Evolutionary conservation across 768 basidiomycete species (phyloP), one percentile per base, ranked within the genome.

Genomic region (Amanita brunnescens): DNA sequence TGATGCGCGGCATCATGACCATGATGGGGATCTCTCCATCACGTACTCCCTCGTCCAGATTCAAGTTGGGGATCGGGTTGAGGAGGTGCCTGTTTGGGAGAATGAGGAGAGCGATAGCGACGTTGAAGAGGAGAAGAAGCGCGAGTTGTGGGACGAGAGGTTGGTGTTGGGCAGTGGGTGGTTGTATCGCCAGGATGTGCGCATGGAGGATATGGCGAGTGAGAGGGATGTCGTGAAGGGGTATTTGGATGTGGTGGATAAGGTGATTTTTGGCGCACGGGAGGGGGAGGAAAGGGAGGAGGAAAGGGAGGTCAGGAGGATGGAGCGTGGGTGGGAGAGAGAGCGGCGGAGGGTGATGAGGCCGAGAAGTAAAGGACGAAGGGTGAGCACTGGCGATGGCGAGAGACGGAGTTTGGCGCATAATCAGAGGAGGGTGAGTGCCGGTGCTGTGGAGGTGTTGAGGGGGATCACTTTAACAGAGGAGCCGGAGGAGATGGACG

Each of bases 151-250:
- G 90, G 90, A 91, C 59, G 85, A 91, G 60, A 72, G 81, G 32
- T 74, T 92, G 9, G 82, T 90, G 0, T 71, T 91, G 10, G 85
- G 86, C 21, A 83, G 83, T 24, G 90, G 90, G 5, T 91, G 89
- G 87, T 60, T 91, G 49, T 92, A 92, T 61, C 74, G 67, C 51
- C 84, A 83, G 59, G 83, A 87, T 58, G 59, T 90, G 49, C 65
- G 59, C 13, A 65, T 84, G 29, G 66, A 63, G 16, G 73, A 81
- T 26, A 64, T 91, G 51, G 62, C 34, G 56, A 78, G 72, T 62
- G 87, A 91, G 62, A 68, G 77, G 56, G 64, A 63, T 1, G 74
- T 77, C 4, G 77, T 92, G 2, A 62, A 65, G 33, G 62, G 68
- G 43, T 93, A 91, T 62, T 61, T 91, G 53, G 80, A 88, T 55